phyloP scores from a whole-genome alignment of 139 green algal genomes.

The Chlamydomonas sphaeroides region DNA sequence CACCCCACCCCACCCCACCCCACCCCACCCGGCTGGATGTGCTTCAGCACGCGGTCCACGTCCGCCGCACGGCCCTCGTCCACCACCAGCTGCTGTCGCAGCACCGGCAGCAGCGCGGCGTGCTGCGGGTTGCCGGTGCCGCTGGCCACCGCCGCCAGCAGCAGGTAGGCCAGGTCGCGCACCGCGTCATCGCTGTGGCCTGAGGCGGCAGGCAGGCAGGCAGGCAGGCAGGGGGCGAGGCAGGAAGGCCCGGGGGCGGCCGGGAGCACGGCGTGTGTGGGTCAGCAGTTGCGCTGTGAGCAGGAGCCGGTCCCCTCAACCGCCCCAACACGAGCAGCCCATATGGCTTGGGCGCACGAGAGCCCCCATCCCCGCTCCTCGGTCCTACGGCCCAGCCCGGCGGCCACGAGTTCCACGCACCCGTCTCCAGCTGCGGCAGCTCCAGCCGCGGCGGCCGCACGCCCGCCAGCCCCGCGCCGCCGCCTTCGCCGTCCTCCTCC shows the following conservation, averaged over 20 bases:
- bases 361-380: no score
- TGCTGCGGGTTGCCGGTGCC: conserved; percentile 4
- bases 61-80: conserved; percentile 29
- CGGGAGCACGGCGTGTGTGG: no score
- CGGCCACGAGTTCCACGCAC: no score
- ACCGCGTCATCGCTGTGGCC: conserved; percentile 35
- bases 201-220: background rate
- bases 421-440: conserved; percentile 38
- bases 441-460: conserved; percentile 22
- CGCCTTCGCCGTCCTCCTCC: background rate
- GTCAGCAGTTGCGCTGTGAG: no score
- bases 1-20: background rate
- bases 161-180: conserved; percentile 35
- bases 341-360: no score
- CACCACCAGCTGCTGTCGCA: conserved; percentile 25
- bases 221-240: no score
- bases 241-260: no score
- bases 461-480: background rate
- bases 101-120: conserved; percentile 10
- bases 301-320: no score
- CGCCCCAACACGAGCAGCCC: no score
- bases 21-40: conserved; percentile 31
- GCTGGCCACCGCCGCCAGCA: conserved; percentile 3
- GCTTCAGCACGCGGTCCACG: conserved; percentile 10
- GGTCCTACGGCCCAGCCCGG: no score